Evolutionary conservation across 2,329 filamentous ascomycete genomes (phyloP).

Genomic region (Paecilomyces fulvus): DNA sequence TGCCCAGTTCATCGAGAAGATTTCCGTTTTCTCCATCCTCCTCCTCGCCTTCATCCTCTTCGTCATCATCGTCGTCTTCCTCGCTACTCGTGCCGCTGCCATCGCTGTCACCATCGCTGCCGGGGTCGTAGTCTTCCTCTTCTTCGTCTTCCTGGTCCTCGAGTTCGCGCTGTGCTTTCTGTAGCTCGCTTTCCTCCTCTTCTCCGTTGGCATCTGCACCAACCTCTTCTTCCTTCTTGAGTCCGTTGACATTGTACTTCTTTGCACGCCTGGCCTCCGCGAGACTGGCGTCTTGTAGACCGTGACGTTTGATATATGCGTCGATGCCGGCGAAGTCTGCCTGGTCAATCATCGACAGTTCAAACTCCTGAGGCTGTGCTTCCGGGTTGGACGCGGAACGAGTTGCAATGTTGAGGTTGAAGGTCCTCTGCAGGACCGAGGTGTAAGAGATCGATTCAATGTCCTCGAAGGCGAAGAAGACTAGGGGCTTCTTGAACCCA

Average conservation of each 20-base stretch:
- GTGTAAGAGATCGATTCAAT: constrained; percentile 56
- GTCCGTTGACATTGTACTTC: constrained; percentile 45
- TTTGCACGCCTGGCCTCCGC: constrained; percentile 53
- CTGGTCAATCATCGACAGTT: constrained; percentile 60
- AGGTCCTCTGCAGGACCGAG: constrained; percentile 55
- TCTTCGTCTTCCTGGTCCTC: constrained; percentile 41
- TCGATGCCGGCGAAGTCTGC: constrained; percentile 55
- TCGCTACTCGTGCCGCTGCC: constrained; percentile 38
- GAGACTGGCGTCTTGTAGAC: constrained; percentile 55
- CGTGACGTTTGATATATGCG: constrained; percentile 52
- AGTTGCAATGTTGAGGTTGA: constrained; percentile 53
- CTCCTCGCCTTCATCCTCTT: constrained; percentile 18
- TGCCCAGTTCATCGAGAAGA: constrained; percentile 35
- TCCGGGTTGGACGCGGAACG: constrained; percentile 23
- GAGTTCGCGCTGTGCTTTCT: constrained; percentile 50
- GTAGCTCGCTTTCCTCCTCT: constrained; percentile 50
- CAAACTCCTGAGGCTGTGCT: constrained; percentile 47
- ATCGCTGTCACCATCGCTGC: constrained; percentile 41
- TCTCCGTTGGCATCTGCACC: constrained; percentile 24
- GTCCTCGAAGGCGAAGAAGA: constrained; percentile 53
- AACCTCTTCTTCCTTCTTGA: constrained; percentile 20
- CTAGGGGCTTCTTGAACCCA: constrained; percentile 57
- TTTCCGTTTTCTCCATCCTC: constrained; percentile 24
- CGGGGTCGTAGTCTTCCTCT: constrained; percentile 44
- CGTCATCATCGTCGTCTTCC: constrained; percentile 26